Evolutionary conservation across 1,284 basidiomycete genomes (phyloP), one percentile per base, ranked within the genome.

Genomic region (Amylostereum areolatum): DNA sequence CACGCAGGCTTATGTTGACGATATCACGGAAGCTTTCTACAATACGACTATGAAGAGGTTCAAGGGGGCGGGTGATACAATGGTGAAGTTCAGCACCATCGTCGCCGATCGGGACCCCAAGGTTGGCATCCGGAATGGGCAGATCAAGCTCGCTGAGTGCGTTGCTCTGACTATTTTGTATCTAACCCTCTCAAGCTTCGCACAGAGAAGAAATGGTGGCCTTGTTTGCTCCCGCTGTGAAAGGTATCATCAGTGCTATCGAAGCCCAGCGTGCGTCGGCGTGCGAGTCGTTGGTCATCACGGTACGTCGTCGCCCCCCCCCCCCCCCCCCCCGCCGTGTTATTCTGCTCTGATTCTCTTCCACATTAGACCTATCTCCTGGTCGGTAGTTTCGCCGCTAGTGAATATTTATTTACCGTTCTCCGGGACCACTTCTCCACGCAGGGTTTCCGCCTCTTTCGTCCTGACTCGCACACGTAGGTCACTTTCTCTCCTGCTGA

Each of bases 311-410:
- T 27, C 6, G 7, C 5, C 9, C 4, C n/a, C 27, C n/a, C 11
- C 24, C 4, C 6, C 25, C 11, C 41, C 7, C 28, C 6, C n/a
- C n/a, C 12, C 7, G n/a, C 10, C 4, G 5, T 27, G 6, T 12
- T 28, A 27, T 7, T 43, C 30, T 12, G 5, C 4, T 10, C 36
- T 35, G 5, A 27, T n/a, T 39, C 57, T 54, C 37, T 58, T 34
- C 46, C 12, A 8, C 8, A 34, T 12, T 34, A 73, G 72, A 64
- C 59, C 28, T 61, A 68, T 31, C 59, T 66, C 48, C 57, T 72
- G 4, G 66, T 71, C 5, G 76, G 77, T 5, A 77, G 77, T 0
- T 78, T 76, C 56, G 75, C 72, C 8, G 74, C 75, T 1, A 78
- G 73, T 52, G 73, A 77, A 25, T 78, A 70, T 68, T 60, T 78